Evolutionary conservation across 495 filamentous ascomycete species (phyloP), one percentile per base, ranked within the genome.

Genomic region (Aspergillus diversus): DNA sequence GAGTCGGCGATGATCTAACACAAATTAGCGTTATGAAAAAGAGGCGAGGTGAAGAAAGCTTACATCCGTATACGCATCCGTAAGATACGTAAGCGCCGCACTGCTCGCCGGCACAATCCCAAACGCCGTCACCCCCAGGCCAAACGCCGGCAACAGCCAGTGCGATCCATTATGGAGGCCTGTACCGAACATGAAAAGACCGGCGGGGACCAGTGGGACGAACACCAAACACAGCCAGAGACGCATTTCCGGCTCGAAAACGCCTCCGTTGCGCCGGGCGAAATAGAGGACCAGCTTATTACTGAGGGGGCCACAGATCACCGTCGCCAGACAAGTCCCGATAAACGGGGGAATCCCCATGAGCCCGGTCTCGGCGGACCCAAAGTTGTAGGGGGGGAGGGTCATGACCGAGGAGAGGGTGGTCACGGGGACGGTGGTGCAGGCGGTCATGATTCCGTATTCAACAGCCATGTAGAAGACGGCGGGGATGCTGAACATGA

Each of bases 351-450:
- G 63, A 11, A 79, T 37, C 54, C 70, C 73, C 42, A 70, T 71
- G 34, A 74, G 58, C n/a, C 76, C 76, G n/a, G 76, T 64, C n/a
- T 63, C 63, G 16, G 64, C 59, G 35, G 73, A 58, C 17, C 59
- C 60, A 63, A 77, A 77, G 53, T 71, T 73, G 57, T 79, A 77
- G 5, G 74, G 73, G 1, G 69, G 57, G 2, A 43, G 55, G 6
- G 66, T 49, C 49, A 79, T 67, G 13, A 71, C 63, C 5, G 57
- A 60, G 11, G 70, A 68, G 49, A 68, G 59, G 3, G 71, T 72
- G 5, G 70, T 69, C 53, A 62, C 59, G 39, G 74, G 61, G 53
- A 74, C 66, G 15, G 62, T 66, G n/a, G 59, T 49, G 64, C 63
- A 65, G 39, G 67, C 64, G 5, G 76, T 61, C 43, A 73, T 63